Base-by-base conservation (phyloP, 345 rosid genomes). In the Psidium friedrichsthalianum region DNA sequence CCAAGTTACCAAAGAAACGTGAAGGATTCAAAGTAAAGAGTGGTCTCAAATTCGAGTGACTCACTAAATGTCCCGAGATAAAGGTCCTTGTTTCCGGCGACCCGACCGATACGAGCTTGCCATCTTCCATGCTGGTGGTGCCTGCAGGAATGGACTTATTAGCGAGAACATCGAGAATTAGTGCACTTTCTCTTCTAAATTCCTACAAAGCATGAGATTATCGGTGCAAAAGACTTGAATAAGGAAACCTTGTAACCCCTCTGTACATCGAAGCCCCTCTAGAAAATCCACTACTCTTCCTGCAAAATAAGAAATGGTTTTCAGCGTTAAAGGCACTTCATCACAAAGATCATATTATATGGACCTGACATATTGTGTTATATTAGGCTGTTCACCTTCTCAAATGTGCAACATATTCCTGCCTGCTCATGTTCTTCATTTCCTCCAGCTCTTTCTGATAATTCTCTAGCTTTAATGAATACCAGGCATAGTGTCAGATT, bases 41-140 rank as follows among this genome's bases (percentile, higher is more conserved):
- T 20, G 22, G 56, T 42, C 82, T 44, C 74, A 59, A 52, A 87
- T 54, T 85, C n/a, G 15, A 53, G 12, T 47, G 82, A 29, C 94
- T 90, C 84, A 95, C 98, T 91, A 88, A 95, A 95, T 40, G 98
- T 95, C 85, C 98, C 98, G 22, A 95, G 98, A 87, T 95, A 95
- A 87, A 95, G 98, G 86, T 95, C 98, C 87, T 95, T 95, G 93
- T 95, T 95, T 86, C 98, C 98, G 11, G 98, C 96, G 74, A 95
- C 98, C 56, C 98, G 92, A 36, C 98, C 98, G 21, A 95, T 95
- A 88, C 98, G 89, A 78, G 98, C 96, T 90, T 95, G 98, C 98
- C 98, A 95, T 86, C 98, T 92, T 36, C 98, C 98, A 87, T 95
- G 98, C 87, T 95, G 98, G 83, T 95, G 98, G 90, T 95, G 98